These are phyloP conservation scores for Neltuma alba DNA, from an alignment of 306 rosid species.

Conservation along the genomic window DNA sequence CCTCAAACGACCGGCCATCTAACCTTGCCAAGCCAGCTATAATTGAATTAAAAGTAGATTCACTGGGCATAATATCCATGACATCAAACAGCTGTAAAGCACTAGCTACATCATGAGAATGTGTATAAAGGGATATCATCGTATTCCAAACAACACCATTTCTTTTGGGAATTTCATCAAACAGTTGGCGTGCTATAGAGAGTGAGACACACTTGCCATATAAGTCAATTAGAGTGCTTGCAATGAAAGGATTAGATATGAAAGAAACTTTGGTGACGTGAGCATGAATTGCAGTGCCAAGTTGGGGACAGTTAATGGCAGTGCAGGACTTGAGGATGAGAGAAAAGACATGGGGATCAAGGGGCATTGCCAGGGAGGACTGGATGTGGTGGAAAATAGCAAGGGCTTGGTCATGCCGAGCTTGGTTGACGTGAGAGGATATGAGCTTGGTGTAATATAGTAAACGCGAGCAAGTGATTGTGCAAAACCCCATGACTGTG, in stretches of 20 bases:
- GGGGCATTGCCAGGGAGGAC: conserved; percentile 46
- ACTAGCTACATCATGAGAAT: conserved; percentile 24
- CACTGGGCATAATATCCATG: conserved; percentile 59
- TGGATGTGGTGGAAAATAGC: conserved; percentile 70
- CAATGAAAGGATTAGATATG: conserved; percentile 57
- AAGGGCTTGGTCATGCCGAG: conserved; percentile 60
- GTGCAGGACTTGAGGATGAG: conserved; percentile 82
- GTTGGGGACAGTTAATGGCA: conserved; percentile 48
- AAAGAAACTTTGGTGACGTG: conserved; percentile 57
- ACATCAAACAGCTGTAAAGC: conserved; percentile 53
- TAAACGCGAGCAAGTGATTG: conserved; percentile 43
- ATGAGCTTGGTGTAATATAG: conserved; percentile 57
- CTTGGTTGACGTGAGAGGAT: conserved; percentile 52
- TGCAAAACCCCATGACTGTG: conserved; percentile 47
- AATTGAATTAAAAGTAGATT: conserved; percentile 61
- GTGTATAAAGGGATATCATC: conserved; percentile 58
- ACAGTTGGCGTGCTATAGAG: conserved; percentile 54
- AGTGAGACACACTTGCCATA: conserved; percentile 65
- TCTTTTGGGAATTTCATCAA: conserved; percentile 60
- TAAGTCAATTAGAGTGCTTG: conserved; percentile 56
- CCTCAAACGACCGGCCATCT: conserved; percentile 48
- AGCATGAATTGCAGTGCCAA: conserved; percentile 70
- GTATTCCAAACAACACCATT: conserved; percentile 74
- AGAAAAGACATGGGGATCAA: conserved; percentile 82
- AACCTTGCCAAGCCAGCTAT: conserved; percentile 51